These are phyloP conservation scores for Marsdenia floribunda DNA, from an alignment of 257 asterid genomes.

Conservation along the genomic window DNA sequence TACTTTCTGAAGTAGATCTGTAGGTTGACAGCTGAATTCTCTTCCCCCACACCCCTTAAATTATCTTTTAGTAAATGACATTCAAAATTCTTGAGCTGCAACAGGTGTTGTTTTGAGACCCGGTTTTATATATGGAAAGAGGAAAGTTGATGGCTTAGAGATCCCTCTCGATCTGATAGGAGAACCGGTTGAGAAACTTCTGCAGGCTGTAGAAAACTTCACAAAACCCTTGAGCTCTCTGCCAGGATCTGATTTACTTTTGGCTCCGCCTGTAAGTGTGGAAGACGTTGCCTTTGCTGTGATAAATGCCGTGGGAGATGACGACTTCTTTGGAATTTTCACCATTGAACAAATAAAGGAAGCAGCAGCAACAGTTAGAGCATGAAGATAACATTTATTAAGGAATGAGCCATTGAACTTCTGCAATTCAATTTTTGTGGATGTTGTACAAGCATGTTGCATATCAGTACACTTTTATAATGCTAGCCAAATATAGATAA, in stretches of 20 bases:
- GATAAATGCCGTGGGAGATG: conserved; percentile 63
- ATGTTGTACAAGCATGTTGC: not conserved
- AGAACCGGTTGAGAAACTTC: conserved; percentile 68
- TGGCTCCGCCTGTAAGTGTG: conserved; percentile 91
- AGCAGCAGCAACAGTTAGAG: conserved; percentile 67
- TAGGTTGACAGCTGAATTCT: not conserved
- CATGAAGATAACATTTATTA: conserved; percentile 15
- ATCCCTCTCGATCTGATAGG: conserved; percentile 87
- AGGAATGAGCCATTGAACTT: not conserved
- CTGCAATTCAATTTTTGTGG: not conserved
- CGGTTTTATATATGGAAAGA: conserved; percentile 83
- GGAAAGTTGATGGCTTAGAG: conserved; percentile 78
- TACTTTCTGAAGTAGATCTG: not conserved
- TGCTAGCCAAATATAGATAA: too few species aligned
- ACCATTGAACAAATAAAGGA: conserved; percentile 89
- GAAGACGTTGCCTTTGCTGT: conserved; percentile 84
- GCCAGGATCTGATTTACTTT: conserved; percentile 82
- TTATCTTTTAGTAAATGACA: not conserved
- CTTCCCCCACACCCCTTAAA: too few species aligned
- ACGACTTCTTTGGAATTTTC: conserved; percentile 79
- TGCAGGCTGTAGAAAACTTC: conserved; percentile 52
- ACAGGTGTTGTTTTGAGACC: conserved; percentile 93
- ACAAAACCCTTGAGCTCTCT: conserved; percentile 74
- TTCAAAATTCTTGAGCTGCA: conserved; percentile 11
- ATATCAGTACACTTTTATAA: not conserved